These are phyloP conservation scores for Pyropia haitanensis DNA, from an alignment of 23 red algal species.

Conservation along the genomic window DNA sequence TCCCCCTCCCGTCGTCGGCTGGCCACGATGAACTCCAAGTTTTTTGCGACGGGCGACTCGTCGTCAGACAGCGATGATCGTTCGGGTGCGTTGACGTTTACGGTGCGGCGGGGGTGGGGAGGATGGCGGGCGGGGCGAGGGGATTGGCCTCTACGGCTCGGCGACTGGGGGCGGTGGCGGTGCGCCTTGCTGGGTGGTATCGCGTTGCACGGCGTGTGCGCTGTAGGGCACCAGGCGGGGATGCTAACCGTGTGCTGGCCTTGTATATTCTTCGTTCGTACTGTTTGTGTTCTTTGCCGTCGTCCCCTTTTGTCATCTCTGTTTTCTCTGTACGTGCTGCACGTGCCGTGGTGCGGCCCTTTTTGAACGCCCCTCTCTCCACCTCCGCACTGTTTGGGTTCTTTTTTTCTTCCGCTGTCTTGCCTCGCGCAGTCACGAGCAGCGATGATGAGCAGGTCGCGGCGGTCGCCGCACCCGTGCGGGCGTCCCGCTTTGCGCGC, in stretches of 20 bases:
- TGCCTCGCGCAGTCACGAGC: neutral
- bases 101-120: neutral
- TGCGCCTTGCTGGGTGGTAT: too few relatives aligned
- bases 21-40: slow-evolving; percentile 15
- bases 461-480: neutral
- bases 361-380: neutral
- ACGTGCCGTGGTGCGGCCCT: neutral
- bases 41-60: slow-evolving; percentile 54
- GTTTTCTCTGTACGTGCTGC: neutral
- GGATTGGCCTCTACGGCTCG: too few relatives aligned
- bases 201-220: too few relatives aligned
- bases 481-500: slow-evolving; percentile 17
- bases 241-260: too few relatives aligned
- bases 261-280: too few relatives aligned
- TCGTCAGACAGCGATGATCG: slow-evolving; percentile 15
- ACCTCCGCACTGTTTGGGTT: neutral
- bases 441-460: neutral
- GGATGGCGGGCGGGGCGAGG: neutral
- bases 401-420: neutral
- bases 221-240: too few relatives aligned
- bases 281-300: too few relatives aligned
- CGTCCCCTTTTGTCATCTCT: too few relatives aligned
- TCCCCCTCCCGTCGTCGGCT: too few relatives aligned
- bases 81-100: neutral
- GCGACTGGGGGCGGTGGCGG: too few relatives aligned